phyloP scores from a whole-genome alignment of 116 monocot genomes.

The Zostera marina region DNA sequence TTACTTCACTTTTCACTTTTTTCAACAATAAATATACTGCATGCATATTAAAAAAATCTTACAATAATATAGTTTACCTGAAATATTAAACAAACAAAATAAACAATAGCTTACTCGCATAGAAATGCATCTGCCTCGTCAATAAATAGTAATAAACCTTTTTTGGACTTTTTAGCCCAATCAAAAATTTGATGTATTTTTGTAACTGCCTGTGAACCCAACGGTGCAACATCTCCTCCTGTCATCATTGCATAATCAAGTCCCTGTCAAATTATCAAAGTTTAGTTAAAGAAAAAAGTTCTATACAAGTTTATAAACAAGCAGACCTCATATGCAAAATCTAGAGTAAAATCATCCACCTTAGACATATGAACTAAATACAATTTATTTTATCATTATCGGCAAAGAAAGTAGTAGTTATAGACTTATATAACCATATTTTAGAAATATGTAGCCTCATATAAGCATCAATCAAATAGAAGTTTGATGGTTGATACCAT shows the following conservation, averaged over 20 bases:
- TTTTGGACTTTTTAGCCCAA: slow-evolving; percentile 85
- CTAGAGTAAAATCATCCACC: background rate
- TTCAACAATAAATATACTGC: too few species aligned
- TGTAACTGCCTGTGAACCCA: slow-evolving; percentile 88
- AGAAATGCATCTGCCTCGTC: slow-evolving; percentile 96
- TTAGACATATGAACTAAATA: background rate
- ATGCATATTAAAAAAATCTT: too few species aligned
- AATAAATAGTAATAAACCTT: slow-evolving; percentile 80
- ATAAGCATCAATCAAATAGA: too few species aligned
- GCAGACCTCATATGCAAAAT: background rate
- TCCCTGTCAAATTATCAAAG: slow-evolving; percentile 26
- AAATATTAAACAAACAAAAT: background rate
- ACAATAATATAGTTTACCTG: background rate
- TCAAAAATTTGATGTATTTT: slow-evolving; percentile 98
- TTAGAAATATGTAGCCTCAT: too few species aligned
- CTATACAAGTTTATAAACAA: background rate
- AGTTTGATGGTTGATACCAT: too few species aligned
- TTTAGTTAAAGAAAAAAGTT: background rate
- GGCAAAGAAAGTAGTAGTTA: too few species aligned
- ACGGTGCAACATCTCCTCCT: slow-evolving; percentile 88
- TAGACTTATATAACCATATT: too few species aligned
- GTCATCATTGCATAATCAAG: slow-evolving; percentile 99
- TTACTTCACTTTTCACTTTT: too few species aligned
- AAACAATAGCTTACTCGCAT: slow-evolving; percentile 53
- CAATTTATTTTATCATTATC: too few species aligned